Percentiles rank a stretch among this genome's conserved stretches.
Evolutionary conservation across 2,329 filamentous ascomycete species (phyloP).

Genomic region (Trichophyton benhamiae): DNA sequence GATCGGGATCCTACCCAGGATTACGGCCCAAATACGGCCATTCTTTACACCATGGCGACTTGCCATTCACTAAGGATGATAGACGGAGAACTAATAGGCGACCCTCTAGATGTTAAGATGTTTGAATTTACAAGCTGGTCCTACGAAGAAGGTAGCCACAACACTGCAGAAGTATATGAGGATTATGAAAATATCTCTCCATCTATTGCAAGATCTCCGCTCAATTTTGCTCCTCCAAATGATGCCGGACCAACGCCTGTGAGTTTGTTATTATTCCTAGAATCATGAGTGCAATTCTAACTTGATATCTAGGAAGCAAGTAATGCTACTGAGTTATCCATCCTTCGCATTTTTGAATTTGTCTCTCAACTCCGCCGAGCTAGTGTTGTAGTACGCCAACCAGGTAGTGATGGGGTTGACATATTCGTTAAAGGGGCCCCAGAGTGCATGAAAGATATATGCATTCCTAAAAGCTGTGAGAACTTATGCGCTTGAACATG

Average conservation of each 20-base stretch:
- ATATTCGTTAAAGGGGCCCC: slow-evolving; percentile 95
- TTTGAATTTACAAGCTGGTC: slow-evolving; percentile 92
- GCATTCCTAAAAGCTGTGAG: slow-evolving; percentile 64
- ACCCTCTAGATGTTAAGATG: slow-evolving; percentile 95
- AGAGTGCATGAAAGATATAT: slow-evolving; percentile 93
- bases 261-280: slow-evolving; percentile 5
- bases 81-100: slow-evolving; percentile 78
- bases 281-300: background rate
- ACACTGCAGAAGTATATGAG: slow-evolving; percentile 50
- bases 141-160: slow-evolving; percentile 76
- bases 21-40: slow-evolving; percentile 53
- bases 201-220: slow-evolving; percentile 75
- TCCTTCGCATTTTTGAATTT: slow-evolving; percentile 87
- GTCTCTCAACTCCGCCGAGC: slow-evolving; percentile 83
- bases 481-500: slow-evolving; percentile 13
- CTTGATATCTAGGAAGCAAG: background rate
- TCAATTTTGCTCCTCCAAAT: slow-evolving; percentile 38
- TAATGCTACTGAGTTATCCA: slow-evolving; percentile 55
- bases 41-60: slow-evolving; percentile 89
- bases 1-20: slow-evolving; percentile 49
- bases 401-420: slow-evolving; percentile 70
- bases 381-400: slow-evolving; percentile 82
- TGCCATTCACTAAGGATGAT: slow-evolving; percentile 84
- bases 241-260: slow-evolving; percentile 22
- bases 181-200: slow-evolving; percentile 63